Evolutionary conservation across 2,329 filamentous ascomycete genomes (phyloP), one percentile per base, ranked within the genome.

Genomic region (Colletotrichum acutatum): DNA sequence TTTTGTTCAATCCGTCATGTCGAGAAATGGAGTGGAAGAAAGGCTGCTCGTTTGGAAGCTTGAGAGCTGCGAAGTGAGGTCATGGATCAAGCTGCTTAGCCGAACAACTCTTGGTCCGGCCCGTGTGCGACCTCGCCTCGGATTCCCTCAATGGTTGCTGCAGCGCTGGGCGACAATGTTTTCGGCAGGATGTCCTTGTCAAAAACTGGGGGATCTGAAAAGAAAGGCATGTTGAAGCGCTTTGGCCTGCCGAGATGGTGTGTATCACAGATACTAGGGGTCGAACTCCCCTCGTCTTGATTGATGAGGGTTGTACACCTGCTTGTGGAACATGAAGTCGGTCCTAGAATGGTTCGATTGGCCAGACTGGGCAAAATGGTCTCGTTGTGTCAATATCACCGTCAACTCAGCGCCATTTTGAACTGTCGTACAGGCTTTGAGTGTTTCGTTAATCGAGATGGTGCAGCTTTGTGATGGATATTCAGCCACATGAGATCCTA

Each of bases 131-230:
- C 56, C 32, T 71, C 67, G 67, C 61, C 53, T 59, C 32, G 28
- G 34, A 71, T 28, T 71, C n/a, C 68, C 68, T 32, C 22, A 60
- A 71, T 46, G 16, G 62, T 67, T 32, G 8, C n/a, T 32, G 30
- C 42, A 57, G 42, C 9, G 14, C 64, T 16, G n/a, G 22, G 9
- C 28, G 19, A 26, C 19, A 61, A 26, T 34, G 28, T 14, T 60
- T 34, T 32, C 26, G 34, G 53, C 19, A 19, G 19, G 7, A 19
- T 28, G 3, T 30, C 34, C 9, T 32, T 34, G 52, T 30, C 5
- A 30, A 5, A 12, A 24, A 57, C 19, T 42, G 54, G 24, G 26
- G 8, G 22, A 4, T 11, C 24, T 30, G 34, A n/a, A 37, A 28
- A 60, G 11, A n/a, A 4, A 42, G 19, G 12, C 24, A 30, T 26